Conservation (phyloP, 1,139 yeast species). For the Suhomyces bokatorum region DNA sequence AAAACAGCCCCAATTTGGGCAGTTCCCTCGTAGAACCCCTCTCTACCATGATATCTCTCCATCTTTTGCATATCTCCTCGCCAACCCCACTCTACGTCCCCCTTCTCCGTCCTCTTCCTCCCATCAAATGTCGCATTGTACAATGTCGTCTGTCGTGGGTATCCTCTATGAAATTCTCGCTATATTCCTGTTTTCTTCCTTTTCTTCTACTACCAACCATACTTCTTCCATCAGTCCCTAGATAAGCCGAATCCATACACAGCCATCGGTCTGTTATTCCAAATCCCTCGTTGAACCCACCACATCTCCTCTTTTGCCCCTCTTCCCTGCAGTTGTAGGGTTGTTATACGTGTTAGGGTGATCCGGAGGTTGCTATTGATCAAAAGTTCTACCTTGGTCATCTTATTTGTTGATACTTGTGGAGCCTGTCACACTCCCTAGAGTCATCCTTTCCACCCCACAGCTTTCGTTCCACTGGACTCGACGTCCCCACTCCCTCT, state of each 20-base stretch:
- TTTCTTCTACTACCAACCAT: slow-evolving; percentile 5
- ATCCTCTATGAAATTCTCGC: slow-evolving; percentile 7
- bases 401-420: not conserved
- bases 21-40: too few relatives aligned
- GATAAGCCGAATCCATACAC: not conserved
- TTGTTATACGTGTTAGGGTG: slow-evolving; percentile 7
- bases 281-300: slow-evolving; percentile 1
- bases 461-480: not conserved
- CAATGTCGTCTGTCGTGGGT: slow-evolving; percentile 5
- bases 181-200: slow-evolving; percentile 3
- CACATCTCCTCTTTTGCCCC: not conserved
- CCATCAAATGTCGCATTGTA: slow-evolving; percentile 3
- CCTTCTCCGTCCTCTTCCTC: not conserved
- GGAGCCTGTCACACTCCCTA: not conserved
- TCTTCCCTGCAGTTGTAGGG: not conserved
- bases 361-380: slow-evolving; percentile 8
- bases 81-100: not conserved
- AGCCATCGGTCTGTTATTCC: not conserved
- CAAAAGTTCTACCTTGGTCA: not conserved
- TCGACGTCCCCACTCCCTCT: not conserved
- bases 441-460: not conserved
- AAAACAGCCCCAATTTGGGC: not conserved
- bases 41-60: too few relatives aligned
- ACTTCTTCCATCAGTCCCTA: not conserved
- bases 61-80: not conserved